Evolutionary conservation across 2,329 filamentous ascomycete species (phyloP), one percentile per base, ranked within the genome.

Genomic region (Aspergillus sp.): DNA sequence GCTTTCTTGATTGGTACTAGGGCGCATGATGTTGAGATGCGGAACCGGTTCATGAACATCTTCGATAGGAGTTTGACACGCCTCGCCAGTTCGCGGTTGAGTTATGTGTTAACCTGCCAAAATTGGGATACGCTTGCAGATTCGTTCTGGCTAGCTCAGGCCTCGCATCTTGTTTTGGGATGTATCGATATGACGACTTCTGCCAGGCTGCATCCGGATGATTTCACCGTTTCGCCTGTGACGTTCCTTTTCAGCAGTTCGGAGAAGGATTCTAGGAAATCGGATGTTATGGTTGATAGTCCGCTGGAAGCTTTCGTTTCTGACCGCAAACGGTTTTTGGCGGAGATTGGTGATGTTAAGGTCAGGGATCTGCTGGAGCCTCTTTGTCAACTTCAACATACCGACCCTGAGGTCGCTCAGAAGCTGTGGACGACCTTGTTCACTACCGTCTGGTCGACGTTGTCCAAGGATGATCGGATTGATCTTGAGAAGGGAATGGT

Each of bases 91-190:
- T 88, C 88, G 49, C 85, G 94, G 33, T 77, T 98, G 35, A 86
- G 85, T 50, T 97, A 96, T 69, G 85, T 97, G 3, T 80, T 98
- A 47, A 84, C 84, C 0, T 86, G 87, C 20, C 94, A 98, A 65
- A 97, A 97, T 59, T 99, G 93, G 93, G 91, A 97, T 64, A 94
- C 88, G 0, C 76, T 99, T 43, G 84, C 83, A 2, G 93, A 98
- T 59, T 95, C 88, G 1, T 99, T 95, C 72, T 99, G 94, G 94
- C 75, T 99, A 44, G 85, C 90, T 37, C 93, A 99, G 69, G 91
- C 94, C 30, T 90, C 90, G 15, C 93, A 98, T 61, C 77, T 98
- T 37, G 81, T 99, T 48, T 82, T 98, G 54, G 90, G 93, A 13
- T 90, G 88, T 5, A 80, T 97, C 38, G 93, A 98, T 64, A 85